Evolutionary conservation across 768 basidiomycete species (phyloP).

Genomic region (Termitomyces eurrhizus): DNA sequence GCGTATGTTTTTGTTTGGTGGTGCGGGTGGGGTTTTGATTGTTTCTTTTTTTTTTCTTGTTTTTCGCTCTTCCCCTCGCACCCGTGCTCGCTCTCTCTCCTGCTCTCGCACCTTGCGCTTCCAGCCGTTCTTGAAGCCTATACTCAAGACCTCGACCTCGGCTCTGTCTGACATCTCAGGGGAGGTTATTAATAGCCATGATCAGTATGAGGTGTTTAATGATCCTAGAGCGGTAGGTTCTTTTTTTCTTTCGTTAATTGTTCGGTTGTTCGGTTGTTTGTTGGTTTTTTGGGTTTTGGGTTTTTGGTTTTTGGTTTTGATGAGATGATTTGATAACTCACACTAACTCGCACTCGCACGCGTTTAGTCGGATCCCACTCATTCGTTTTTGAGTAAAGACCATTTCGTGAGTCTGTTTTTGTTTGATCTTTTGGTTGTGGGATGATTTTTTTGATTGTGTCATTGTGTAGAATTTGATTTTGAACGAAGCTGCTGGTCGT

Average conservation of each 20-base stretch:
- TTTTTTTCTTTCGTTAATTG: not conserved
- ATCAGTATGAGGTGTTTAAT: constrained; percentile 88
- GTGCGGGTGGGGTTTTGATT: no score
- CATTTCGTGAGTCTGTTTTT: constrained; percentile 61
- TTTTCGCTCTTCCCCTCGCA: not conserved
- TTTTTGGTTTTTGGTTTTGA: no score
- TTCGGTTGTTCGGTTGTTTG: not conserved
- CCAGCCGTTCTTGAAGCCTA: constrained; percentile 77
- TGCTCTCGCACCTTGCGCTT: no score
- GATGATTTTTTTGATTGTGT: constrained; percentile 8
- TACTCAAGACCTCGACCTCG: constrained; percentile 65
- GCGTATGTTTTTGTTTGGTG: not conserved
- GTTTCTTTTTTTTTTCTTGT: not conserved
- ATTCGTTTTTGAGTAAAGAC: constrained; percentile 87
- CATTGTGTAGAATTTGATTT: constrained; percentile 55
- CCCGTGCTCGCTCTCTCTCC: no score
- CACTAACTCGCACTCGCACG: no score
- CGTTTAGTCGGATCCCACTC: constrained; percentile 75
- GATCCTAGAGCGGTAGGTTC: constrained; percentile 68
- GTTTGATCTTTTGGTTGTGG: not conserved
- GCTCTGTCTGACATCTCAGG: constrained; percentile 62
- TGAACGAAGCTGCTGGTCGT: constrained; percentile 81
- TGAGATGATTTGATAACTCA: no score
- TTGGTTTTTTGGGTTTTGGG: not conserved
- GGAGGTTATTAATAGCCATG: constrained; percentile 74